These are phyloP conservation scores for Fusarium sacchari DNA, from an alignment of 2,329 filamentous ascomycete genomes.

Conservation along the genomic window DNA sequence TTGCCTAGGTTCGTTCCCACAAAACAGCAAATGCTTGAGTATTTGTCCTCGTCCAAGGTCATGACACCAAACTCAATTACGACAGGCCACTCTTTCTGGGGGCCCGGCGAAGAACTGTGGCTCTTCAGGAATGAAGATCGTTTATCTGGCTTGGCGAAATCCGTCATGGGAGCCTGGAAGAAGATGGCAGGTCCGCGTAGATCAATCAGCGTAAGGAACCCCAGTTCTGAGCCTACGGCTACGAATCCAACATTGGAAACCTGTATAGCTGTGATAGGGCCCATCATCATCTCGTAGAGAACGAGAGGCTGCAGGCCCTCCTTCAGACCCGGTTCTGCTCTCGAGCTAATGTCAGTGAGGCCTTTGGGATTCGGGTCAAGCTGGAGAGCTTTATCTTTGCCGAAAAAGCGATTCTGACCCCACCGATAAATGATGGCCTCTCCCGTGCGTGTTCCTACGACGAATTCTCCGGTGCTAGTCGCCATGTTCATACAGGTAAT, in stretches of 20 bases:
- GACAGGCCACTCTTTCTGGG: slow-evolving; percentile 77
- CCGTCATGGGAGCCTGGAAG: slow-evolving; percentile 75
- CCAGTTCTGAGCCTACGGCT: slow-evolving; percentile 84
- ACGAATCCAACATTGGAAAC: slow-evolving; percentile 95
- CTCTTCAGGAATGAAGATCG: slow-evolving; percentile 74
- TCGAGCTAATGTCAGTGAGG: slow-evolving; percentile 77
- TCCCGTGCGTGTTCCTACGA: slow-evolving; percentile 81
- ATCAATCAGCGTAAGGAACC: slow-evolving; percentile 84
- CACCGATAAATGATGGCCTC: slow-evolving; percentile 89
- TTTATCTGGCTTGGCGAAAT: slow-evolving; percentile 82
- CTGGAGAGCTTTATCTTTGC: slow-evolving; percentile 64
- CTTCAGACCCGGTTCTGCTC: slow-evolving; percentile 77
- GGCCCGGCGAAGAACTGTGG: slow-evolving; percentile 49
- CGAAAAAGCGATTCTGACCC: slow-evolving; percentile 80
- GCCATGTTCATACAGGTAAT: slow-evolving; percentile 84
- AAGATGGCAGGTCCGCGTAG: slow-evolving; percentile 88
- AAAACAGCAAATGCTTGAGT: slow-evolving; percentile 93
- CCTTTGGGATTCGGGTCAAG: slow-evolving; percentile 72
- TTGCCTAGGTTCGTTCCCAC: slow-evolving; percentile 88
- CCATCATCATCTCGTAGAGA: slow-evolving; percentile 85
- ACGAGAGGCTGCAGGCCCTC: slow-evolving; percentile 84
- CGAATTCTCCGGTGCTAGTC: slow-evolving; percentile 84
- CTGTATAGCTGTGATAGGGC: slow-evolving; percentile 80
- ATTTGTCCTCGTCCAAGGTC: slow-evolving; percentile 92
- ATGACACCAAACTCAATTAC: slow-evolving; percentile 91